Percentiles rank a stretch among this genome's conserved stretches.
phyloP scores from a whole-genome alignment of 2,329 filamentous ascomycete genomes.

The Colletotrichum navitas region DNA sequence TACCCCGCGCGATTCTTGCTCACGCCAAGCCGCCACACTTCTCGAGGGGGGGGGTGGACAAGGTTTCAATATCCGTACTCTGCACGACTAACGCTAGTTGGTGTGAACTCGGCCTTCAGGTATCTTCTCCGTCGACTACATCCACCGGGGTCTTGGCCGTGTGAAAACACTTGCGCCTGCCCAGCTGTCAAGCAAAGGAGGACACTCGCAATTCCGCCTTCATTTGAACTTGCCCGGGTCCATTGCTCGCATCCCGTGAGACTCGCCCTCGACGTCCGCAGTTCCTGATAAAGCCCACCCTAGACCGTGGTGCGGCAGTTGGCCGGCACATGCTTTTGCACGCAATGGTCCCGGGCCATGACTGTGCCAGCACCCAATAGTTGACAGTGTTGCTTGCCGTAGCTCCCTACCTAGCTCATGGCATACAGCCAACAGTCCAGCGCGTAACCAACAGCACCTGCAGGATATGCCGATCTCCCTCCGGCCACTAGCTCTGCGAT shows the following conservation, averaged over 20 bases:
- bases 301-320: neutral
- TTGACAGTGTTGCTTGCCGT: neutral
- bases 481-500: neutral
- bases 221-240: neutral
- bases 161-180: too few species aligned
- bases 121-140: neutral
- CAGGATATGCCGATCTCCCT: neutral
- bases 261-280: too few species aligned
- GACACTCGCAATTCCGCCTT: neutral
- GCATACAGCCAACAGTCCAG: neutral
- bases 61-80: slow-evolving; percentile 14
- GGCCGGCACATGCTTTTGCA: neutral
- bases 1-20: too few species aligned
- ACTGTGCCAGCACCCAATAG: slow-evolving; percentile 4
- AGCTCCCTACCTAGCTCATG: slow-evolving; percentile 15
- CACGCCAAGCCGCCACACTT: neutral
- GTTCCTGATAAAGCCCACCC: too few species aligned
- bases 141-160: too few species aligned
- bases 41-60: neutral
- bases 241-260: neutral
- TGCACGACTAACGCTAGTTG: neutral
- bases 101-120: neutral
- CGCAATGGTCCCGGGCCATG: neutral
- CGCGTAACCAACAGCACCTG: neutral
- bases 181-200: neutral